A percentile compares a stretch with the other conserved stretches of the same genome.
phyloP scores from a whole-genome alignment of 495 filamentous ascomycete species.

The Neurospora tetrasperma region DNA sequence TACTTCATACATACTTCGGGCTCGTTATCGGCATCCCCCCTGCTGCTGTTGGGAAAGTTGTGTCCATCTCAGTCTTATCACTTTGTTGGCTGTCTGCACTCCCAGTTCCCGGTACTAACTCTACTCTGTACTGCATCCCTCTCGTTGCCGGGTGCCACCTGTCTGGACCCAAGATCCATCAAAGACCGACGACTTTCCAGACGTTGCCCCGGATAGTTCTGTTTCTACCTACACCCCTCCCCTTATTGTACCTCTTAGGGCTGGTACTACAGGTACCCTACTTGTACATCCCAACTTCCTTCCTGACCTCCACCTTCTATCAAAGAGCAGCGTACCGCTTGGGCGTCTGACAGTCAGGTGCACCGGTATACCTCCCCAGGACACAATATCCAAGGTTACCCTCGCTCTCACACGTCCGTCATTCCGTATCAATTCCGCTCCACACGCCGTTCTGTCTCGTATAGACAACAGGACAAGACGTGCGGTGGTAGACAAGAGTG shows the following conservation, averaged over 20 bases:
- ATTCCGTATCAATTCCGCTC: neutral
- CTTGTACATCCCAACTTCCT: neutral
- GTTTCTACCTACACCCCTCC: neutral
- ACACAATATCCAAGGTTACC: neutral
- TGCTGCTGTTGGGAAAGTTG: neutral
- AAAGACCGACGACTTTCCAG: neutral
- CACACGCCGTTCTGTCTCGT: neutral
- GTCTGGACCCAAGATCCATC: constrained; percentile 7
- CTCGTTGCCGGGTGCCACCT: constrained; percentile 8
- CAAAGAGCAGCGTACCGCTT: neutral
- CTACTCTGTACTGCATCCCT: neutral
- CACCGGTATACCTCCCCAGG: neutral
- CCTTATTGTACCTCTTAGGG: neutral
- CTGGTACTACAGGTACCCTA: neutral
- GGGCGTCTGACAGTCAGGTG: neutral
- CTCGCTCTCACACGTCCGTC: neutral
- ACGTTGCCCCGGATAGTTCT: neutral
- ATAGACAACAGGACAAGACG: neutral
- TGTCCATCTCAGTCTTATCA: neutral
- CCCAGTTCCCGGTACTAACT: constrained; percentile 3
- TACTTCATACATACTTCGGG: neutral
- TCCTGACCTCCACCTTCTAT: neutral
- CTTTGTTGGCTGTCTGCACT: neutral
- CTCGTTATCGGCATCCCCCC: neutral
- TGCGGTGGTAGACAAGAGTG: neutral